These are phyloP conservation scores for Scedosporium dehoogii DNA, from an alignment of 2,329 filamentous ascomycete species.

Conservation along the genomic window DNA sequence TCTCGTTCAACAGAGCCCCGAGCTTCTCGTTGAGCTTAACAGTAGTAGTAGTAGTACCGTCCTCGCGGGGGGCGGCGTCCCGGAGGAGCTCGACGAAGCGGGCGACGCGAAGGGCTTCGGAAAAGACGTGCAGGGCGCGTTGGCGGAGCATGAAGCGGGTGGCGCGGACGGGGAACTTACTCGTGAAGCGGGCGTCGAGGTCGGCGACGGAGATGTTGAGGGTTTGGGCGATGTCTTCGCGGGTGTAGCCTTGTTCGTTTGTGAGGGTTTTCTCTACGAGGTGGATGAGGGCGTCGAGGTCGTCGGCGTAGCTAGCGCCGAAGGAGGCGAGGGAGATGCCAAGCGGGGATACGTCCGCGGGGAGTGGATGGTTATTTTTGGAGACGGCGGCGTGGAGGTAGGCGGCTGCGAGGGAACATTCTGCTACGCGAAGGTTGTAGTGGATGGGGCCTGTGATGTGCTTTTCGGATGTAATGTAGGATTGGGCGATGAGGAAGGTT, in stretches of 20 bases:
- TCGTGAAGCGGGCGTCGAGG: constrained; percentile 70
- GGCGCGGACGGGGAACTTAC: constrained; percentile 79
- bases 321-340: constrained; percentile 78
- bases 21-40: constrained; percentile 53
- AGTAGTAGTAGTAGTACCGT: constrained; percentile 38
- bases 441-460: constrained; percentile 85
- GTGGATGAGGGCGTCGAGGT: constrained; percentile 21
- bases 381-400: constrained; percentile 47
- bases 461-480: constrained; percentile 89
- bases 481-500: constrained; percentile 88
- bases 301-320: constrained; percentile 69
- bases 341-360: constrained; percentile 70
- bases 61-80: constrained; percentile 21
- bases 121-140: constrained; percentile 83
- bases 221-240: constrained; percentile 68
- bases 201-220: constrained; percentile 61
- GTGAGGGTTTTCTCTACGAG: constrained; percentile 52
- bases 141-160: constrained; percentile 81
- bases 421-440: constrained; percentile 95
- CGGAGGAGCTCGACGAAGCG: constrained; percentile 70
- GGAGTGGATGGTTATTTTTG: constrained; percentile 39
- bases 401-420: constrained; percentile 80
- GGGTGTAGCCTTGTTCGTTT: constrained; percentile 75
- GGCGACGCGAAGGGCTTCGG: constrained; percentile 77
- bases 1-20: constrained; percentile 78